phyloP scores from a whole-genome alignment of 202 grass and related monocot genomes.

The Musa balbisiana region DNA sequence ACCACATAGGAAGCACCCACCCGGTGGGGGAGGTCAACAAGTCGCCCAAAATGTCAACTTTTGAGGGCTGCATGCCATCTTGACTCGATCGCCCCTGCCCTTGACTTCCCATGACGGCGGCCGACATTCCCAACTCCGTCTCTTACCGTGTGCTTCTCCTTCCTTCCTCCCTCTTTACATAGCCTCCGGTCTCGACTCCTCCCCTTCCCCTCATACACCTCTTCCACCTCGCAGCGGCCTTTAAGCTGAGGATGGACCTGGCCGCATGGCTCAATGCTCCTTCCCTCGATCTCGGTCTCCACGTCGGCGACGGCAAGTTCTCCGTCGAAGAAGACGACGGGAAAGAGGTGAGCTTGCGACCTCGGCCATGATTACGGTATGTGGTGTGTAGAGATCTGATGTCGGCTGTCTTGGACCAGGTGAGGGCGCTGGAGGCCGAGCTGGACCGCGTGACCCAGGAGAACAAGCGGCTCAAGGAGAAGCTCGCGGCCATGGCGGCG shows the following conservation, averaged over 20 bases:
- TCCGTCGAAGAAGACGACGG: not conserved
- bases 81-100: too few species aligned
- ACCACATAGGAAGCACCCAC: too few species aligned
- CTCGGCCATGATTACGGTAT: too few species aligned
- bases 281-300: not conserved
- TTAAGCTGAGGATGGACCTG: not conserved
- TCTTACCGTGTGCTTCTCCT: too few species aligned
- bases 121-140: too few species aligned
- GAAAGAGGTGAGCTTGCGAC: not conserved
- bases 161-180: not conserved
- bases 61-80: too few species aligned
- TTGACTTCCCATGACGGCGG: too few species aligned
- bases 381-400: too few species aligned
- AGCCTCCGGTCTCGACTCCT: not conserved
- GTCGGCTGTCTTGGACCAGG: conserved; percentile 16
- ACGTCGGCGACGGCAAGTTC: not conserved
- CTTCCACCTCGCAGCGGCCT: not conserved
- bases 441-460: conserved; percentile 53
- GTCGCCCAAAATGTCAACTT: too few species aligned
- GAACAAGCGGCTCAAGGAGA: conserved; percentile 58
- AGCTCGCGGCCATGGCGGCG: conserved; percentile 39
- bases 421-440: conserved; percentile 45
- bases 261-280: not conserved
- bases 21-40: too few species aligned
- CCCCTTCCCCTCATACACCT: not conserved